These are phyloP conservation scores for Epichloe gansuensis DNA, from an alignment of 2,329 filamentous ascomycete genomes.

Conservation along the genomic window DNA sequence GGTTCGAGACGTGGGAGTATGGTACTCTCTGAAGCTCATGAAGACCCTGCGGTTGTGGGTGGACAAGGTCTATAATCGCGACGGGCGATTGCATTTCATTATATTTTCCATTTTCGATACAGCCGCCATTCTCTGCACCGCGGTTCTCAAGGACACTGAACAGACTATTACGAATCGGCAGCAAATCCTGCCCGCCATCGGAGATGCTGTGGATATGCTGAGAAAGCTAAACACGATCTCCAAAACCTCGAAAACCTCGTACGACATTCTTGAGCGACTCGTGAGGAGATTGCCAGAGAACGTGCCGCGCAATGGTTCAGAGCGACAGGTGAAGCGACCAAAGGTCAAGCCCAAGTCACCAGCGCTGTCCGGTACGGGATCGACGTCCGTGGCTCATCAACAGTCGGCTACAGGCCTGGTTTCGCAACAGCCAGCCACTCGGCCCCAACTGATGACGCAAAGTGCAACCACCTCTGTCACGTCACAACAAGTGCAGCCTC, in stretches of 20 bases:
- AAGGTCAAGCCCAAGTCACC: slow-evolving; percentile 1
- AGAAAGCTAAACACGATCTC: slow-evolving; percentile 19
- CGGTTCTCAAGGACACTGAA: slow-evolving; percentile 34
- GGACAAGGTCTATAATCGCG: slow-evolving; percentile 29
- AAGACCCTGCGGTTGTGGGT: slow-evolving; percentile 28
- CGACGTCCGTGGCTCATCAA: background rate
- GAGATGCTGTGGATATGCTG: slow-evolving; percentile 20
- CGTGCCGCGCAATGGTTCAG: background rate
- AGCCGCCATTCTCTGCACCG: slow-evolving; percentile 35
- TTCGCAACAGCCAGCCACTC: background rate
- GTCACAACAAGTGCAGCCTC: background rate
- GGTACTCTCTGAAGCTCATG: slow-evolving; percentile 30
- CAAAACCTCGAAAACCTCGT: slow-evolving; percentile 22
- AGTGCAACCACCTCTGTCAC: background rate
- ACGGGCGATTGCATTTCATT: slow-evolving; percentile 38
- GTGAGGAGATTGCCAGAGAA: slow-evolving; percentile 15
- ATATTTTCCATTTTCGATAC: slow-evolving; percentile 41
- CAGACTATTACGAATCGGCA: slow-evolving; percentile 25
- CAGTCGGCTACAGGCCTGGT: background rate
- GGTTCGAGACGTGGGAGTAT: slow-evolving; percentile 27
- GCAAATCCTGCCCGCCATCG: slow-evolving; percentile 26
- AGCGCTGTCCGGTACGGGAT: background rate
- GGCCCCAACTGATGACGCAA: background rate
- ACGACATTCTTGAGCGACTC: slow-evolving; percentile 21
- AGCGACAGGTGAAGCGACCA: slow-evolving; percentile 5